A percentile compares a stretch with the other conserved stretches of the same genome.
Conservation (phyloP, 2,329 filamentous ascomycete species). For the Tolypocladium endophyticum region DNA sequence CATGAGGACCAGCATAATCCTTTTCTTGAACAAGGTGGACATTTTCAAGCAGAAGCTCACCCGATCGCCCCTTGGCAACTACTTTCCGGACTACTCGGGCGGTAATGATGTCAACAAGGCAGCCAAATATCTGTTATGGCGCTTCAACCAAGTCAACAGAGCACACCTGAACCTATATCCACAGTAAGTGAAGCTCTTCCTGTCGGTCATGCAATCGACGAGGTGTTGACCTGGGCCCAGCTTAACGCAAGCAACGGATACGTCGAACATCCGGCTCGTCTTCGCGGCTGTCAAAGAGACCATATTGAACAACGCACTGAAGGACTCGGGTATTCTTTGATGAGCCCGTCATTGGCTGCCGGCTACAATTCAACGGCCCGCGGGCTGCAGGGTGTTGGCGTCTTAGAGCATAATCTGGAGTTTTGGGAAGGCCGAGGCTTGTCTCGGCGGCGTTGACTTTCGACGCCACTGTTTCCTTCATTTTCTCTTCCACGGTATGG, state of each 20-base stretch:
- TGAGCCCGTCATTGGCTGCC: conserved; percentile 5
- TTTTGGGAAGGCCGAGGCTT: conserved; percentile 2
- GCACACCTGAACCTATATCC: conserved; percentile 95
- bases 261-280: conserved; percentile 93
- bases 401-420: conserved; percentile 8
- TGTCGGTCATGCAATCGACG: background rate
- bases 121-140: conserved; percentile 94
- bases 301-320: conserved; percentile 94
- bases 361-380: conserved; percentile 6
- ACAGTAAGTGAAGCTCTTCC: conserved; percentile 53
- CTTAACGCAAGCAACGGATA: conserved; percentile 96
- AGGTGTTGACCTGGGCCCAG: conserved; percentile 31
- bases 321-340: conserved; percentile 93
- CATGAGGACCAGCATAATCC: conserved; percentile 95
- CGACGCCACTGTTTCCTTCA: background rate
- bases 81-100: conserved; percentile 96
- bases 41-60: conserved; percentile 92
- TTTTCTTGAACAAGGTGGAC: conserved; percentile 98
- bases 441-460: conserved; percentile 1
- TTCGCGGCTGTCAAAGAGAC: conserved; percentile 99
- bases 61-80: conserved; percentile 82
- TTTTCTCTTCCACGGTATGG: background rate
- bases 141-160: conserved; percentile 96
- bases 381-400: conserved; percentile 9
- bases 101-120: conserved; percentile 97